These are phyloP conservation scores for Glycine tomentella DNA, from an alignment of 306 rosid species.

Conservation along the genomic window DNA sequence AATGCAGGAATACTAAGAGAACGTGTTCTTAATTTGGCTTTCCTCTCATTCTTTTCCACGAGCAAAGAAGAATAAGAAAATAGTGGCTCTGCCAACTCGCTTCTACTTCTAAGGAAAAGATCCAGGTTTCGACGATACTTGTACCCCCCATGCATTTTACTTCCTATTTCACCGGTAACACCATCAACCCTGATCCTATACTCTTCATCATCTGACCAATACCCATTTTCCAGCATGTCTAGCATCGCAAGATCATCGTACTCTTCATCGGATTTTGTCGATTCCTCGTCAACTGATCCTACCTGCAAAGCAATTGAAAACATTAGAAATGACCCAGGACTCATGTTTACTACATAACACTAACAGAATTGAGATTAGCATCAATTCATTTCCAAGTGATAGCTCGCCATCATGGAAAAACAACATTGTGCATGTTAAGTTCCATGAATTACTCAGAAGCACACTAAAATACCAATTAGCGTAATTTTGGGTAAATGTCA, in stretches of 20 bases:
- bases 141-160: conserved; percentile 49
- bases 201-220: conserved; percentile 63
- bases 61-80: conserved; percentile 64
- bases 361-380: neutral
- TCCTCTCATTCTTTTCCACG: conserved; percentile 59
- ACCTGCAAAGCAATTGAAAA: conserved; percentile 52
- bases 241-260: conserved; percentile 93
- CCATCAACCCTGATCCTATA: conserved; percentile 48
- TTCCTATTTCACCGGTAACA: conserved; percentile 45
- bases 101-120: conserved; percentile 62
- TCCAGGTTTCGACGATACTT: conserved; percentile 60
- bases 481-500: too few relatives aligned
- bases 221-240: conserved; percentile 65
- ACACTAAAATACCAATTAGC: too few relatives aligned
- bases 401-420: neutral
- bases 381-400: neutral
- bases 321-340: neutral
- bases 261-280: conserved; percentile 94
- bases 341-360: neutral
- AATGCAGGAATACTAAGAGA: conserved; percentile 85
- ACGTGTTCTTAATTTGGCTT: conserved; percentile 67
- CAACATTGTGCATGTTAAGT: neutral
- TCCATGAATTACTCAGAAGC: too few relatives aligned
- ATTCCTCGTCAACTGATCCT: conserved; percentile 96
- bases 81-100: conserved; percentile 59